Conservation (phyloP, 2,329 filamentous ascomycete species). For the Diplodia corticola region DNA sequence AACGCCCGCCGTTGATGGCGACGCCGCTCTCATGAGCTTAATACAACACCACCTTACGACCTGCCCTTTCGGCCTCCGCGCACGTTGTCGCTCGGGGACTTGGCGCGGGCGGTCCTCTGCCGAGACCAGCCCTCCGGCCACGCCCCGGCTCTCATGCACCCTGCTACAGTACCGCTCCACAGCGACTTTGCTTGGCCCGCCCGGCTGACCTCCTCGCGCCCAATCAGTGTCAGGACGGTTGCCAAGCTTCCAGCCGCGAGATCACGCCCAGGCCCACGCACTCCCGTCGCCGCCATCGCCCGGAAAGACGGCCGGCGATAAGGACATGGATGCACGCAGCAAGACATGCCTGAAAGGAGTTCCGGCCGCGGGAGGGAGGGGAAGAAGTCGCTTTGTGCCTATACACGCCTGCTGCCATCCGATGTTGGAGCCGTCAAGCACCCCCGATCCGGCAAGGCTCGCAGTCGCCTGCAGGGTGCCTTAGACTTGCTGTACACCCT, state of each 20-base stretch:
- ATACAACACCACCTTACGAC: conserved; percentile 18
- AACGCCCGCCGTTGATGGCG: neutral
- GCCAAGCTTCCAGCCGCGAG: conserved; percentile 1
- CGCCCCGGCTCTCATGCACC: neutral
- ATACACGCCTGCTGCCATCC: neutral
- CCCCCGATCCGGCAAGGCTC: neutral
- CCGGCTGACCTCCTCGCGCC: conserved; percentile 6
- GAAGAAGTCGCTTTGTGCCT: neutral
- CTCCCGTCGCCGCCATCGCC: neutral
- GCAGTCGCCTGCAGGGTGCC: conserved; percentile 3
- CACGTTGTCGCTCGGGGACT: neutral
- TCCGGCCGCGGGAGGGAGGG: neutral
- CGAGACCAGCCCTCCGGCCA: neutral
- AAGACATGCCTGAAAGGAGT: neutral
- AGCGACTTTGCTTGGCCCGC: conserved; percentile 16
- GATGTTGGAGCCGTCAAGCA: neutral
- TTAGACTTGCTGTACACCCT: conserved; percentile 6
- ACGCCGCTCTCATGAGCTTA: conserved; percentile 10
- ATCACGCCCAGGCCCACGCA: neutral
- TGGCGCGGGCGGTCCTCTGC: conserved; percentile 4
- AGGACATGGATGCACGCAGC: neutral
- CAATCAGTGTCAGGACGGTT: conserved; percentile 1
- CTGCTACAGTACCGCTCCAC: neutral
- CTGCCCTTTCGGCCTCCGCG: conserved; percentile 16
- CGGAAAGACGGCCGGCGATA: neutral